These are phyloP conservation scores for Capsicum baccatum DNA, from an alignment of 257 asterid genomes.

Conservation along the genomic window DNA sequence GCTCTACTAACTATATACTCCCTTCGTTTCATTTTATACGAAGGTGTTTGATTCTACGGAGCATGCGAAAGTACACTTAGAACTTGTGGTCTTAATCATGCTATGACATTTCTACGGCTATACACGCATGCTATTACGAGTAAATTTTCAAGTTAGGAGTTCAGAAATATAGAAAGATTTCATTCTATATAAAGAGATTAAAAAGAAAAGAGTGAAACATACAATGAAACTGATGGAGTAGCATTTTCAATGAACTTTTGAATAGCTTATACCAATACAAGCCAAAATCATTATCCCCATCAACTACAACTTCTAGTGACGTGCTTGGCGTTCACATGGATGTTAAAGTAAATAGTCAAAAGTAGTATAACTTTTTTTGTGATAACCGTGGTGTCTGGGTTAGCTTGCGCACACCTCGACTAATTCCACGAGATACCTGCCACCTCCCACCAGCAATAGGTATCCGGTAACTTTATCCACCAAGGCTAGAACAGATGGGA, in stretches of 20 bases:
- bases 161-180: not conserved
- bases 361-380: not conserved
- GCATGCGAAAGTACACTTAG: not conserved
- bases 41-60: not conserved
- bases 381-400: too few relatives aligned
- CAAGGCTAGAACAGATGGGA: too few relatives aligned
- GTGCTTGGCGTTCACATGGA: not conserved
- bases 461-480: too few relatives aligned
- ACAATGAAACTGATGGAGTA: not conserved
- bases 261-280: not conserved
- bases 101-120: not conserved
- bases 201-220: not conserved
- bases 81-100: not conserved
- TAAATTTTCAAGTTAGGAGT: not conserved
- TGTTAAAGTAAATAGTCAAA: not conserved
- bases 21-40: not conserved
- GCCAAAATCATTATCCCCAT: not conserved
- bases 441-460: too few relatives aligned
- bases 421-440: too few relatives aligned
- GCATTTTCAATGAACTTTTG: not conserved
- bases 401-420: too few relatives aligned
- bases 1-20: not conserved
- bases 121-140: not conserved
- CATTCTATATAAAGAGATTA: not conserved
- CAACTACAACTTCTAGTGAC: slow-evolving; percentile 15